Evolutionary conservation across 441 rosid genomes (phyloP).

Genomic region (Croton laevigatus): DNA sequence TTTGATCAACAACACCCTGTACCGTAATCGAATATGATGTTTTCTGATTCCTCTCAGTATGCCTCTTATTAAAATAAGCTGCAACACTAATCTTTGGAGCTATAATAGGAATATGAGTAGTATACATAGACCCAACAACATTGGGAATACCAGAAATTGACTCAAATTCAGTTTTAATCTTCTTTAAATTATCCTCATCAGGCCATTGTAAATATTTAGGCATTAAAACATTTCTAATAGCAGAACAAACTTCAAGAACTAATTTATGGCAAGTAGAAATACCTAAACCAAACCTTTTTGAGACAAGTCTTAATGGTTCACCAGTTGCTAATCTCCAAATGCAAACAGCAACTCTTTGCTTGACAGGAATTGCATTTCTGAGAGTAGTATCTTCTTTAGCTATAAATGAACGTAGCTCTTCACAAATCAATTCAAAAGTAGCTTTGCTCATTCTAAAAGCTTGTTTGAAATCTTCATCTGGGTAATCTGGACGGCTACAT

Average conservation of each 20-base stretch:
- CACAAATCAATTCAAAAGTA: slow-evolving; percentile 67
- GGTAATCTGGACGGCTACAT: slow-evolving; percentile 51
- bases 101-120: slow-evolving; percentile 78
- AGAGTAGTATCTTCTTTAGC: slow-evolving; percentile 77
- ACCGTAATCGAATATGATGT: slow-evolving; percentile 75
- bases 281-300: slow-evolving; percentile 78
- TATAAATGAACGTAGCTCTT: slow-evolving; percentile 55
- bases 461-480: slow-evolving; percentile 60
- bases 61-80: slow-evolving; percentile 68
- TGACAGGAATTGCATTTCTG: slow-evolving; percentile 83
- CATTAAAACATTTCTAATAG: slow-evolving; percentile 68
- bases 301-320: slow-evolving; percentile 77
- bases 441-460: slow-evolving; percentile 75
- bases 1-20: slow-evolving; percentile 76
- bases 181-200: slow-evolving; percentile 35
- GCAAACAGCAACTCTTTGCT: slow-evolving; percentile 86
- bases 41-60: slow-evolving; percentile 81
- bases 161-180: slow-evolving; percentile 47
- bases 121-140: slow-evolving; percentile 76
- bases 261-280: slow-evolving; percentile 89
- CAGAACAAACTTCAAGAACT: slow-evolving; percentile 78
- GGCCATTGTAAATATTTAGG: slow-evolving; percentile 74
- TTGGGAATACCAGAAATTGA: slow-evolving; percentile 56
- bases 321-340: slow-evolving; percentile 88
- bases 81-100: slow-evolving; percentile 75